Percentiles rank a stretch among this genome's conserved stretches.
Conservation (phyloP, 148 eudicot genomes). For the Linanthus parryae region DNA sequence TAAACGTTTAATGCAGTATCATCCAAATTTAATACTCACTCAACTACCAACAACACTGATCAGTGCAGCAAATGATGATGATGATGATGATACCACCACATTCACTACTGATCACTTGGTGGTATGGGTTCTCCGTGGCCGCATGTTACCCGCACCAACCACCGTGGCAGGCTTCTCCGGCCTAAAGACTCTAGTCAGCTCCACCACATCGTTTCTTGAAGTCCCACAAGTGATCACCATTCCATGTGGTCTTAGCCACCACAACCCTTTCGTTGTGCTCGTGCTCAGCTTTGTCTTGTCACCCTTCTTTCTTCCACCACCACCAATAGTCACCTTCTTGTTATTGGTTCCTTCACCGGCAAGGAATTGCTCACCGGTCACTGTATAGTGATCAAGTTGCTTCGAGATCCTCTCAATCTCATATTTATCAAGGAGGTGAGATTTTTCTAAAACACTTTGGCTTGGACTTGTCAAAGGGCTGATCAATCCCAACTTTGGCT, state of each 20-base stretch:
- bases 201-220: conserved; percentile 20
- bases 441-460: neutral
- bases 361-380: conserved; percentile 7
- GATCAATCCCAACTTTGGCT: neutral
- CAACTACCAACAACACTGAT: no score
- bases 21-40: no score
- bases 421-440: conserved; percentile 32
- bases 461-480: neutral
- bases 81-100: no score
- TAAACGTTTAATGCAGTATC: no score
- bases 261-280: neutral
- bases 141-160: no score
- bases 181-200: no score
- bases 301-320: neutral
- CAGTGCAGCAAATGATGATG: no score
- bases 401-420: conserved; percentile 37
- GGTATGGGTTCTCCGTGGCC: no score
- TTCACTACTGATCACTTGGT: no score
- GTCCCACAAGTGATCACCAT: conserved; percentile 11
- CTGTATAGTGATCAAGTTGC: conserved; percentile 21
- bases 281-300: conserved; percentile 1
- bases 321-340: neutral
- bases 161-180: no score
- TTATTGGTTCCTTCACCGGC: neutral
- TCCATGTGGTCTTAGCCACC: conserved; percentile 9